Base-by-base conservation (phyloP, 2,329 filamentous ascomycete genomes). In the Penicillium sp. region DNA sequence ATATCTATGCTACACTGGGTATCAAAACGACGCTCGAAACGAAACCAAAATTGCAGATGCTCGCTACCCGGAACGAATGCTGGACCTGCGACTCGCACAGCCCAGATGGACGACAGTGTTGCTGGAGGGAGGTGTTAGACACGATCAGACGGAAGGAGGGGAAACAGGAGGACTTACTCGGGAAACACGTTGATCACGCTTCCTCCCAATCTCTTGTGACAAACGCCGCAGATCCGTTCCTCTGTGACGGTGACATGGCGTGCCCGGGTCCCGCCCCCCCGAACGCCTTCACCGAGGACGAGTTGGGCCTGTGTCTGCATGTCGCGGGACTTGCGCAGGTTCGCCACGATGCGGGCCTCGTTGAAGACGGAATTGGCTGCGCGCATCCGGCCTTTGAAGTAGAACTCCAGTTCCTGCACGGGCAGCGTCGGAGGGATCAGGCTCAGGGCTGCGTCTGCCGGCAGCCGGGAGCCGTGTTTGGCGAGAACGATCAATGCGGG, bases 141-240 rank as follows among this genome's bases (percentile, higher is more conserved):
- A 24, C 20, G 40, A 9, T 30, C 6, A 30, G 22, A 43, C 16
- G 8, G 43, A 33, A 25, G 20, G 8, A 20, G 24, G 22, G 10
- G 25, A 27, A 16, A 22, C 14, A 35, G 38, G 47, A 45, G 16
- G 22, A 79, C 81, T 68, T 85, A 90, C 74, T 95, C 89, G 6
- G 92, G 90, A 72, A 94, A 81, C 11, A 96, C 92, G 36, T 92
- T 87, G 53, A 97, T 88, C 16, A 96, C 94, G 69, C 89, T 95
- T 1, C 90, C 88, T 1, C 92, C 92, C 58, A 99, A 82, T 59
- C 94, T 80, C 78, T 96, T 97, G 71, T 96, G 88, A 69, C 94
- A 99, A 14, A 95, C 89, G 11, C 88, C 86, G 69, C 94, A 99
- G 48, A 96, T 87, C 46, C 90, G 80, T 67, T 97, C 92, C 63